Conservation (phyloP, 352 stramenopile species). For the Phytophthora fragariaefolia region DNA sequence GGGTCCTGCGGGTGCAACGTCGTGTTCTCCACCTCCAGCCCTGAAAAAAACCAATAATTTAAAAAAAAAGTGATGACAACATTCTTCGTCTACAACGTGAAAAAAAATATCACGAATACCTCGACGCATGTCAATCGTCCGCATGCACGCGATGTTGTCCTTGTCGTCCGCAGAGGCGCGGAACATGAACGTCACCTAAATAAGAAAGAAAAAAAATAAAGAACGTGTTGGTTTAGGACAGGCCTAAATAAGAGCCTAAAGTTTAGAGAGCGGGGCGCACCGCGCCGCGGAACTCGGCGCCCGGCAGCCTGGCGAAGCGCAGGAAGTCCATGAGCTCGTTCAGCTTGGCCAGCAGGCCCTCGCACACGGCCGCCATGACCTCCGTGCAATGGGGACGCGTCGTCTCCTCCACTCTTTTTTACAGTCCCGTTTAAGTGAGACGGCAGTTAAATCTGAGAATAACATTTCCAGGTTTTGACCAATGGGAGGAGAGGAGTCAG, state of each 20-base stretch:
- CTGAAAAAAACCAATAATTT: no score
- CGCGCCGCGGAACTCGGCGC: constrained; percentile 60
- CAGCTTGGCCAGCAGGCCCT: constrained; percentile 77
- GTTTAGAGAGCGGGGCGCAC: constrained; percentile 32
- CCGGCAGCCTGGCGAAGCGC: constrained; percentile 58
- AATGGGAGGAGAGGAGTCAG: constrained; percentile 8
- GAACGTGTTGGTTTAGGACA: constrained; percentile 1
- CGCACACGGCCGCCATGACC: constrained; percentile 55
- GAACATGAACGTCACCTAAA: constrained; percentile 86
- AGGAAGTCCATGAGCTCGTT: constrained; percentile 89
- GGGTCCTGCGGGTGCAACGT: constrained; percentile 56
- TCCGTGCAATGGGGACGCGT: not conserved
- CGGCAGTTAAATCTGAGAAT: no score
- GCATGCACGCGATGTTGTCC: constrained; percentile 66
- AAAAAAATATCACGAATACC: constrained; percentile 35
- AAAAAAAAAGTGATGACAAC: not conserved
- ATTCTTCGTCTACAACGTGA: not conserved
- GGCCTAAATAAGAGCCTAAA: not conserved
- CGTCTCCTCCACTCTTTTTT: not conserved
- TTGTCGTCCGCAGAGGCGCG: constrained; percentile 49
- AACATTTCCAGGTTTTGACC: not conserved
- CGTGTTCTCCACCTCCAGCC: constrained; percentile 57
- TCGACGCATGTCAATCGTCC: constrained; percentile 78
- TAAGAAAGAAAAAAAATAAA: not conserved
- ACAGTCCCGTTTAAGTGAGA: no score